These are phyloP conservation scores for Rhododendron ovatum DNA, from an alignment of 148 eudicot species.

Conservation along the genomic window DNA sequence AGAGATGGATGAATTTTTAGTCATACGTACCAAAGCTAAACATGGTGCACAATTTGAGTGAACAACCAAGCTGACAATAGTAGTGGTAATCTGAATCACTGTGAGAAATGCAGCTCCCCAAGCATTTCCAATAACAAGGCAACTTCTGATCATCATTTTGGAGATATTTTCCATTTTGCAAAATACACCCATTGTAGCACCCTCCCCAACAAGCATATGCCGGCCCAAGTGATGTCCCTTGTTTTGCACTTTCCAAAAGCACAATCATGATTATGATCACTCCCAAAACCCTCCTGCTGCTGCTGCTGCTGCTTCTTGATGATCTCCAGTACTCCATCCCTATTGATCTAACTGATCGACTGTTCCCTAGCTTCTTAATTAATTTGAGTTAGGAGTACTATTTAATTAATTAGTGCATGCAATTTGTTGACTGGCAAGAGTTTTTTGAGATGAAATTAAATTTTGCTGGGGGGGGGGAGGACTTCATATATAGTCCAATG, in stretches of 20 bases:
- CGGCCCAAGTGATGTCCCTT: not conserved
- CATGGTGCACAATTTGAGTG: conserved; percentile 11
- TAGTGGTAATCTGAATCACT: not conserved
- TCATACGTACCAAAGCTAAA: conserved; percentile 1
- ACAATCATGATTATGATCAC: not conserved
- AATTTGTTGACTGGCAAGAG: no score
- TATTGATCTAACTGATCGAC: no score
- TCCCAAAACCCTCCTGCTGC: not conserved
- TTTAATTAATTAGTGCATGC: no score
- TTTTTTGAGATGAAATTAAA: no score
- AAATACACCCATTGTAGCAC: conserved; percentile 25
- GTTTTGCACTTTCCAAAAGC: not conserved
- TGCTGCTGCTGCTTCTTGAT: not conserved
- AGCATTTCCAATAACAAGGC: conserved; percentile 15
- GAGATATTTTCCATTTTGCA: not conserved
- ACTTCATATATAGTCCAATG: no score
- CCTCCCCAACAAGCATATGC: conserved; percentile 31
- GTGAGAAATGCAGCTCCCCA: conserved; percentile 14
- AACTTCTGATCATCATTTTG: conserved; percentile 6
- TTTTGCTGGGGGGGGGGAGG: no score
- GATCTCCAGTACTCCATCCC: no score
- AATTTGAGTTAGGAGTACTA: no score
- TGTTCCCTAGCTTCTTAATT: no score
- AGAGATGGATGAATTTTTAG: no score
- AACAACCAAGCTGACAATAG: conserved; percentile 29